These are phyloP conservation scores for Alopecurus myosuroides DNA, from an alignment of 176 grass and related monocot species.

Conservation along the genomic window DNA sequence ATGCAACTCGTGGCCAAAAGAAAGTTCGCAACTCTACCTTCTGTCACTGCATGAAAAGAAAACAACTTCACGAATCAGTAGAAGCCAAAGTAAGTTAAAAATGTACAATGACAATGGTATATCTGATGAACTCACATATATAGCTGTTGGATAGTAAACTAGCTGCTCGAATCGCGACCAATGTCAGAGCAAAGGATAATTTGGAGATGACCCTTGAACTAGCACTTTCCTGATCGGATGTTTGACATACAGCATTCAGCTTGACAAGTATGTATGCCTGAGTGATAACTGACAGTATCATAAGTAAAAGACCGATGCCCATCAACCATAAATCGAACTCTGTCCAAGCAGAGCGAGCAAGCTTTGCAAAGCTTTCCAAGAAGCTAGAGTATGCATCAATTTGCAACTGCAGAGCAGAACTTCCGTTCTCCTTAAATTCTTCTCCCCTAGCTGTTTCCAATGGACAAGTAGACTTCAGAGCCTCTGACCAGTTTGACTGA, in stretches of 20 bases:
- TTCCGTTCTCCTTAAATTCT: constrained; percentile 9
- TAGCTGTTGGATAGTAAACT: constrained; percentile 99
- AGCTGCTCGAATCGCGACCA: constrained; percentile 67
- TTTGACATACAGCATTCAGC: constrained; percentile 13
- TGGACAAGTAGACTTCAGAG: constrained; percentile 27
- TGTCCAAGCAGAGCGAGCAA: constrained; percentile 96
- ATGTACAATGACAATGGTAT: constrained; percentile 7
- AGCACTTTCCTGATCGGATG: constrained; percentile 15
- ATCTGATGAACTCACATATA: constrained; percentile 79
- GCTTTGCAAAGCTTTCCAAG: constrained; percentile 78
- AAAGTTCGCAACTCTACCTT: constrained; percentile 90
- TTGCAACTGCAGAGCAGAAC: constrained; percentile 41
- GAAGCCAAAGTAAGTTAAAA: background rate
- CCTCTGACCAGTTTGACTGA: constrained; percentile 54
- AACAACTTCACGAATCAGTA: constrained; percentile 15
- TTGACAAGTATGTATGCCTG: constrained; percentile 48
- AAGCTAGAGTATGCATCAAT: constrained; percentile 81
- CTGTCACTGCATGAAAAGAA: constrained; percentile 63
- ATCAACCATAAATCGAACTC: constrained; percentile 85
- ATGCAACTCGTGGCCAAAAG: constrained; percentile 82
- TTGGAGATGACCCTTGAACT: constrained; percentile 29
- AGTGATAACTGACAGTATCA: constrained; percentile 66
- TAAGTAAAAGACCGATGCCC: constrained; percentile 64
- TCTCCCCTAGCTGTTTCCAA: constrained; percentile 27
- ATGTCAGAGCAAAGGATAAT: constrained; percentile 50